Evolutionary conservation across 1,284 basidiomycete species (phyloP).

Genomic region (Austropuccinia psidii): DNA sequence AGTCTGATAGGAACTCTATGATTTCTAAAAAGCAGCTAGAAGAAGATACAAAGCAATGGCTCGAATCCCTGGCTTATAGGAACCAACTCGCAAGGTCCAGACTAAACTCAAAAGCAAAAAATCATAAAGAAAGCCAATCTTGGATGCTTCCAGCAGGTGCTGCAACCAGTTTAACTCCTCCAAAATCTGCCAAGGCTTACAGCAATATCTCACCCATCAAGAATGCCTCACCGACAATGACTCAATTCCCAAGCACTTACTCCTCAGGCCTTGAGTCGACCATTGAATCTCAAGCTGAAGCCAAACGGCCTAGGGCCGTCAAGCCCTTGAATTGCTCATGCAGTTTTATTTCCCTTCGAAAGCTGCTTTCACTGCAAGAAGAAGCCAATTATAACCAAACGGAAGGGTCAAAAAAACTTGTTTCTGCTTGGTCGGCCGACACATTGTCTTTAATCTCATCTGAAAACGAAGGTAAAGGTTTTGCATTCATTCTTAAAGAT

Average conservation of each 20-base stretch:
- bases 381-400: not conserved
- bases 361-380: not conserved
- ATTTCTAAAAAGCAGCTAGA: no score
- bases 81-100: not conserved
- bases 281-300: not conserved
- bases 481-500: not conserved
- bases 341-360: not conserved
- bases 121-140: not conserved
- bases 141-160: not conserved
- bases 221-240: no score
- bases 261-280: no score
- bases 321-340: not conserved
- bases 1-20: no score
- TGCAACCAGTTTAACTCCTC: not conserved
- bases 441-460: not conserved
- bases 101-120: not conserved
- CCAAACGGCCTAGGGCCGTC: not conserved
- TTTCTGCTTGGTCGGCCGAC: conserved; percentile 3
- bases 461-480: not conserved
- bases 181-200: not conserved
- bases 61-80: not conserved
- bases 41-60: conserved; percentile 5
- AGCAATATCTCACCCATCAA: not conserved
- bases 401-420: not conserved
- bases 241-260: no score